These are phyloP conservation scores for Coleophoma eucalyptorum DNA, from an alignment of 2,329 filamentous ascomycete genomes.

Conservation along the genomic window DNA sequence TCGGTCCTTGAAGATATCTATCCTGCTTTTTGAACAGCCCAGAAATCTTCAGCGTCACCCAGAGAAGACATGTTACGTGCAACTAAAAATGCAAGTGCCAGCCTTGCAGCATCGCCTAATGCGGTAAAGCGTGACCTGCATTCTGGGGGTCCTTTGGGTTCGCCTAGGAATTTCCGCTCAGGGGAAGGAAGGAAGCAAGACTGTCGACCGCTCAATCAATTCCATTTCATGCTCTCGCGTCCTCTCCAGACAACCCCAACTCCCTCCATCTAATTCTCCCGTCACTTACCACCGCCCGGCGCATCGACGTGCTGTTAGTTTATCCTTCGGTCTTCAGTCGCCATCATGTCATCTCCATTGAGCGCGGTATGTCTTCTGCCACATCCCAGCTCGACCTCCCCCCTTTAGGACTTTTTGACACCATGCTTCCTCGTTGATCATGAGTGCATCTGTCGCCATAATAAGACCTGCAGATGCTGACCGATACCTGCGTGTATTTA, in stretches of 20 bases:
- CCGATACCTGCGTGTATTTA: constrained; percentile 34
- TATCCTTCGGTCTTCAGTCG: not conserved
- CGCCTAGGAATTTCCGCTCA: too few species aligned
- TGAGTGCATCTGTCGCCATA: constrained; percentile 19
- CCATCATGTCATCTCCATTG: constrained; percentile 47
- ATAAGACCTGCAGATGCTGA: constrained; percentile 11
- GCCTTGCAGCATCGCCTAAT: constrained; percentile 3
- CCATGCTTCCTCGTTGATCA: constrained; percentile 20
- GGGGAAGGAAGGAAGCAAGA: too few species aligned
- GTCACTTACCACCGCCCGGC: not conserved
- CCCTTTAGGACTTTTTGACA: constrained; percentile 25
- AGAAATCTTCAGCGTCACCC: too few species aligned
- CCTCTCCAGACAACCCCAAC: too few species aligned
- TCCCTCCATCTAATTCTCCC: too few species aligned
- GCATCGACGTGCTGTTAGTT: too few species aligned
- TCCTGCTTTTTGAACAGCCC: too few species aligned
- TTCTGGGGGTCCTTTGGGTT: too few species aligned
- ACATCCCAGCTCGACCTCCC: constrained; percentile 10
- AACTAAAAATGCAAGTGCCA: not conserved
- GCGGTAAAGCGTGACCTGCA: constrained; percentile 4
- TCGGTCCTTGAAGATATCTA: too few species aligned
- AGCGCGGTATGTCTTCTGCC: constrained; percentile 42
- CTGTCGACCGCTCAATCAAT: too few species aligned
- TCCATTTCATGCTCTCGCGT: too few species aligned
- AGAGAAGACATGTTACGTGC: too few species aligned